Evolutionary conservation across 495 filamentous ascomycete genomes (phyloP), one percentile per base, ranked within the genome.

Genomic region (Hypoxylon cercidicola): DNA sequence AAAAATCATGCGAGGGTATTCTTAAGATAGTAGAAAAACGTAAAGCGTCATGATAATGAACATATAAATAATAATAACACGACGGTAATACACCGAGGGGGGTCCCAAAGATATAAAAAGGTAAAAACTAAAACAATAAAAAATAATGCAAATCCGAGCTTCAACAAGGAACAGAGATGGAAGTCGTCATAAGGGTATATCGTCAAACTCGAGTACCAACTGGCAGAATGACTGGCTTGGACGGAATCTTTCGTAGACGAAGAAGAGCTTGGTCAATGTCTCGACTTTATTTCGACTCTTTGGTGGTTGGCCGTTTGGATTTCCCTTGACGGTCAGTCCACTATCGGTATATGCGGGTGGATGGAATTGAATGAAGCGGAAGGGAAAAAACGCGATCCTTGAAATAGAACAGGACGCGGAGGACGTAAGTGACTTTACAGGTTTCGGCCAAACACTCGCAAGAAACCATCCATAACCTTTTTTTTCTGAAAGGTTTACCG

Each of bases 11-110:
- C 59, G 60, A 68, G 60, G 65, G 60, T 68, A 68, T 68, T 68
- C 65, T 25, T 68, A 68, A 68, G 28, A 68, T 37, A 64, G 51
- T 34, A 60, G 15, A 32, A 64, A 55, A 68, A 45, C 65, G 60
- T 68, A 60, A 60, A 63, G 37, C 49, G 55, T 68, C 60, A 60
- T 68, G 39, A 68, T 21, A 68, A 58, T 59, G 41, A 63, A 68
- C 28, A 68, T 68, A 30, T 60, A 58, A 49, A 59, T 65, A 66
- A 51, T 54, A 62, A 39, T 45, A 62, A 62, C 55, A 60, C 65
- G 59, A 63, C 62, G 64, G 41, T 63, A 55, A 63, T 64, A 64
- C 65, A 64, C 65, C 65, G 65, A 68, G 49, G 47, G 43, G 15
- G 21, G 15, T 50, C 46, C 62, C 15, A 49, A 58, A n/a, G 39